phyloP scores from a whole-genome alignment of 73 alveolate species.

The Stentor roeselii region DNA sequence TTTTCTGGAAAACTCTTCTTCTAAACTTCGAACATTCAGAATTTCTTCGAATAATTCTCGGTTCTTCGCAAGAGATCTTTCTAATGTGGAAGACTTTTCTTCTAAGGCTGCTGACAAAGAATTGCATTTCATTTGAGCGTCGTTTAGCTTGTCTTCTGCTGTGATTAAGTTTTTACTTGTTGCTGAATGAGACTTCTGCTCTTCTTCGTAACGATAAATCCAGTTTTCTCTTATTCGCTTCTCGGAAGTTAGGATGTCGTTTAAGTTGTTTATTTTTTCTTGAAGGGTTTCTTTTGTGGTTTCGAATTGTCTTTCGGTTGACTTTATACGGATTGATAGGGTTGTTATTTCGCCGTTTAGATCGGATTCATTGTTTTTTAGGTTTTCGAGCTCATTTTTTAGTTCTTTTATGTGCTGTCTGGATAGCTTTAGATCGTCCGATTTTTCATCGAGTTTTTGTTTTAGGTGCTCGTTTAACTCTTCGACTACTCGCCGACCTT shows the following conservation, averaged over 20 bases:
- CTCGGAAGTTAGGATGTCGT: slow-evolving; percentile 43
- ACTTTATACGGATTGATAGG: neutral
- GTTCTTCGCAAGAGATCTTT: neutral
- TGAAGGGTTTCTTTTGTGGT: slow-evolving; percentile 42
- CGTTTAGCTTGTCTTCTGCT: slow-evolving; percentile 33
- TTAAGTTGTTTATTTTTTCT: slow-evolving; percentile 45
- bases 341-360: neutral
- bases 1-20: neutral
- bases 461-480: slow-evolving; percentile 4
- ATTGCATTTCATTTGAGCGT: neutral
- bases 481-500: slow-evolving; percentile 18
- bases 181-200: slow-evolving; percentile 49
- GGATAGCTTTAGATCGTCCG: neutral
- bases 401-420: neutral
- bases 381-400: neutral
- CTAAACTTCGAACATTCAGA: neutral
- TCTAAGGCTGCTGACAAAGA: neutral
- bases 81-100: neutral
- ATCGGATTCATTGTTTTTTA: slow-evolving; percentile 11
- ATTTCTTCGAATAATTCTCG: neutral
- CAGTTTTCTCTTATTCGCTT: slow-evolving; percentile 56
- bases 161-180: slow-evolving; percentile 34
- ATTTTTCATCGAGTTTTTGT: neutral
- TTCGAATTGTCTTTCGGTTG: slow-evolving; percentile 42
- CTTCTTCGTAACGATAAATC: slow-evolving; percentile 59